These are phyloP conservation scores for Tuber melanosporum DNA, from an alignment of 495 filamentous ascomycete genomes.

Conservation along the genomic window DNA sequence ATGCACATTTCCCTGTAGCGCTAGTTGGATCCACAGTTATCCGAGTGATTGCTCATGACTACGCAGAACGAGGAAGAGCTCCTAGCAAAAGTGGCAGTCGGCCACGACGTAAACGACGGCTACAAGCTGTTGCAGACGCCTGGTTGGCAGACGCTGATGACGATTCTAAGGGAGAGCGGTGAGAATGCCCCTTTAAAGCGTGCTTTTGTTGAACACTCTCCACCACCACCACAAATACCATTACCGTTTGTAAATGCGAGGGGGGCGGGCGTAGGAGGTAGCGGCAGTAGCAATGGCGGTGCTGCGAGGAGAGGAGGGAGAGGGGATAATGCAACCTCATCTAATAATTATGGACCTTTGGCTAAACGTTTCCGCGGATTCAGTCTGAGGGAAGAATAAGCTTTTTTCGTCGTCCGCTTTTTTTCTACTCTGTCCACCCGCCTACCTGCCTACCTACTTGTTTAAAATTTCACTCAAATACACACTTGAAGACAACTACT, in stretches of 20 bases:
- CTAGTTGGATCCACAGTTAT: constrained; percentile 6
- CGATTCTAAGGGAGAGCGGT: constrained; percentile 92
- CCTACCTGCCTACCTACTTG: background rate
- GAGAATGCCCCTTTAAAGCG: constrained; percentile 82
- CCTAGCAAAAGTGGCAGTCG: constrained; percentile 73
- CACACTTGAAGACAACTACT: background rate
- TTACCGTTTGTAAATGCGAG: constrained; percentile 35
- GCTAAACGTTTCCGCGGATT: constrained; percentile 98
- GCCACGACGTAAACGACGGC: constrained; percentile 67
- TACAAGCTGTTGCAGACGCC: constrained; percentile 73
- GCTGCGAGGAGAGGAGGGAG: constrained; percentile 52
- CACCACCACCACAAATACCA: background rate
- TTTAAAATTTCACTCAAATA: background rate
- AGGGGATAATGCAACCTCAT: background rate
- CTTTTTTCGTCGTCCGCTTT: background rate
- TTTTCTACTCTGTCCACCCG: background rate
- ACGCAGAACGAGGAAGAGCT: constrained; percentile 80
- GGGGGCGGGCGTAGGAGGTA: constrained; percentile 28
- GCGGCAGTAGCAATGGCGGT: constrained; percentile 41
- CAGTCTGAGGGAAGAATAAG: constrained; percentile 63
- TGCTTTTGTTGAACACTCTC: constrained; percentile 36
- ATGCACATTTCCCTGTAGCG: constrained; percentile 34
- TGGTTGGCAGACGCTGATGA: constrained; percentile 87
- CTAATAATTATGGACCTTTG: constrained; percentile 54
- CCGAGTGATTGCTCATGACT: constrained; percentile 38